Base-by-base conservation (phyloP, 1,139 yeast genomes). In the Hansenula sp. region DNA sequence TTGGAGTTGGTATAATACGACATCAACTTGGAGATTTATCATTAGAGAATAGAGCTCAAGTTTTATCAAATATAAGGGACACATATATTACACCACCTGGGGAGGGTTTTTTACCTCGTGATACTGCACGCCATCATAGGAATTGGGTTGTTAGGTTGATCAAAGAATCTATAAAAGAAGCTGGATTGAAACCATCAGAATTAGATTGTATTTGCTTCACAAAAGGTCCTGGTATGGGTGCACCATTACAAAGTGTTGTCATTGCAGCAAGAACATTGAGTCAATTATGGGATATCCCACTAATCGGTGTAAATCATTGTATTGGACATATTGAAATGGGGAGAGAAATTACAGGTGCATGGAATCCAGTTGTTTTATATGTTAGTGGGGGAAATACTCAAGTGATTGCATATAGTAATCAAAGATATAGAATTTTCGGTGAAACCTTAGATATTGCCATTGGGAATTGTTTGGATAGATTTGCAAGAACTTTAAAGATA, bases 161-260 rank as follows among this genome's bases (percentile, higher is more conserved):
- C 41, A 81, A 79, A 54, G 60, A 59, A 33, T 87, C 98, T 0
- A 61, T 93, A 43, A 62, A 61, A 3, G 93, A 84, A 36, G 84
- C 96, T 3, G 63, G 67, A 0, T 61, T 89, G n/a, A 44, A 53
- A 3, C 57, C 60, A 25, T 46, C 60, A 2, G 94, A 89, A 42
- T 66, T 93, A 25, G 96, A 91, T 63, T 90, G 95, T 55, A 86
- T 93, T 43, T 90, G 97, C 63, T 93, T 91, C 63, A 93, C 98
- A 2, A 95, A 87, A 64, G 99, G 99, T 5, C 99, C 99, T 0
- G 99, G 99, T 2, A 94, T 93, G 99, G 99, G 99, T 3, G 98
- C 98, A 1, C 99, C 99, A 0, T 69, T 93, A 46, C 96, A 93
- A 57, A 81, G 94, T 50, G 97, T 90, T 33, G 98, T 86, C 2